Conservation (phyloP, 1,284 basidiomycete species). For the Rhodotorula glutinis region DNA sequence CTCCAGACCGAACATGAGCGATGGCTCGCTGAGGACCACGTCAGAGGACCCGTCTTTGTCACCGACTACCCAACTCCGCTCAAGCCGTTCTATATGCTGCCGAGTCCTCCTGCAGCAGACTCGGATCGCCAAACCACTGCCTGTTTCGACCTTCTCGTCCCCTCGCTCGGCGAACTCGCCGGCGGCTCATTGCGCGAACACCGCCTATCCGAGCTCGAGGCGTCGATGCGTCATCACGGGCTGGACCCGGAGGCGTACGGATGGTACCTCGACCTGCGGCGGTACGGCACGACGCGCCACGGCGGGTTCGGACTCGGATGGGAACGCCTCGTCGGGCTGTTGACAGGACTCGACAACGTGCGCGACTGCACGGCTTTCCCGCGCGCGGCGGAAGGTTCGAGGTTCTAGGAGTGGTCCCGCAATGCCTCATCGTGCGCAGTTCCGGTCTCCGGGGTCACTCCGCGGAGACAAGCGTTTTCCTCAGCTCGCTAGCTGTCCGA, state of each 20-base stretch:
- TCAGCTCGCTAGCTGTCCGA: too few species aligned
- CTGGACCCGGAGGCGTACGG: constrained; percentile 60
- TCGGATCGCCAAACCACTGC: constrained; percentile 61
- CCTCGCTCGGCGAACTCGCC: constrained; percentile 80
- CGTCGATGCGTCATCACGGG: constrained; percentile 57
- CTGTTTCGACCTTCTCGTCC: constrained; percentile 92
- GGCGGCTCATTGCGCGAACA: constrained; percentile 92
- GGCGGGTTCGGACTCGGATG: constrained; percentile 92
- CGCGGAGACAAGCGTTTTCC: too few species aligned
- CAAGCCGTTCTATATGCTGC: constrained; percentile 97
- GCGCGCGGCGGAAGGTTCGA: constrained; percentile 65
- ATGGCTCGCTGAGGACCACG: constrained; percentile 67
- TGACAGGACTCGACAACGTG: constrained; percentile 78
- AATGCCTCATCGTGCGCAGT: too few species aligned
- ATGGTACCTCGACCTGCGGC: constrained; percentile 82
- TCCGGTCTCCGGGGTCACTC: neutral
- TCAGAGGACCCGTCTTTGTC: constrained; percentile 78
- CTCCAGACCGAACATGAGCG: constrained; percentile 89
- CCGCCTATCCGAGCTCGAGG: constrained; percentile 59
- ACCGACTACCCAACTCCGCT: constrained; percentile 76
- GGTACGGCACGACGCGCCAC: constrained; percentile 75
- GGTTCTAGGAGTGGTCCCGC: too few species aligned
- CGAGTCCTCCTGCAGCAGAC: constrained; percentile 65
- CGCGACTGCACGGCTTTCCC: constrained; percentile 87
- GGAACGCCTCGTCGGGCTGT: constrained; percentile 78